Evolutionary conservation across 73 alveolate genomes (phyloP).

Genomic region (Tetrahymena thermophila): DNA sequence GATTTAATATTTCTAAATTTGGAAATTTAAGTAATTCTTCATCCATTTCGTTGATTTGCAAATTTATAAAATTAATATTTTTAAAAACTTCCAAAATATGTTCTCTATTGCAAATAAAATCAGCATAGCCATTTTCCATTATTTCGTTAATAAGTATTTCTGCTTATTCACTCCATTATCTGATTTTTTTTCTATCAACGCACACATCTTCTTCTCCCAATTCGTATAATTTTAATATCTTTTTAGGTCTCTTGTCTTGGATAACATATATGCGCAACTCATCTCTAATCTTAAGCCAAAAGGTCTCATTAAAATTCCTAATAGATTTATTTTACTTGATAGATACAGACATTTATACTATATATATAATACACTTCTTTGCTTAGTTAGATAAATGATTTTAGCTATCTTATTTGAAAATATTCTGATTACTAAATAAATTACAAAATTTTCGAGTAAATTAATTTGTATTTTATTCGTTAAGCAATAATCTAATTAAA

Average conservation of each 20-base stretch:
- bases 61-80: not conserved
- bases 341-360: not conserved
- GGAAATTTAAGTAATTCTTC: not conserved
- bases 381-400: not conserved
- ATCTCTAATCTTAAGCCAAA: not conserved
- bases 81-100: not conserved
- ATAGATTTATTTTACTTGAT: not conserved
- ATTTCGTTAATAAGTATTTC: not conserved
- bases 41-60: not conserved
- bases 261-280: not conserved
- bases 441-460: too few relatives aligned
- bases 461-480: not conserved
- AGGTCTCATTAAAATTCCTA: not conserved
- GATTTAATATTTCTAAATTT: not conserved
- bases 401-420: not conserved
- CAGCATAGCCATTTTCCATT: conserved; percentile 1
- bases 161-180: not conserved
- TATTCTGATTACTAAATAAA: too few relatives aligned
- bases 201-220: not conserved
- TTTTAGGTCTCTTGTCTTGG: not conserved
- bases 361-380: not conserved
- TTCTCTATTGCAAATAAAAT: not conserved
- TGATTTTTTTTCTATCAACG: not conserved
- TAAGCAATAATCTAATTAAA: not conserved
- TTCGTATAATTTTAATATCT: not conserved